Evolutionary conservation across 2,329 filamentous ascomycete genomes (phyloP).

Genomic region (Salinomyces thailandicus): DNA sequence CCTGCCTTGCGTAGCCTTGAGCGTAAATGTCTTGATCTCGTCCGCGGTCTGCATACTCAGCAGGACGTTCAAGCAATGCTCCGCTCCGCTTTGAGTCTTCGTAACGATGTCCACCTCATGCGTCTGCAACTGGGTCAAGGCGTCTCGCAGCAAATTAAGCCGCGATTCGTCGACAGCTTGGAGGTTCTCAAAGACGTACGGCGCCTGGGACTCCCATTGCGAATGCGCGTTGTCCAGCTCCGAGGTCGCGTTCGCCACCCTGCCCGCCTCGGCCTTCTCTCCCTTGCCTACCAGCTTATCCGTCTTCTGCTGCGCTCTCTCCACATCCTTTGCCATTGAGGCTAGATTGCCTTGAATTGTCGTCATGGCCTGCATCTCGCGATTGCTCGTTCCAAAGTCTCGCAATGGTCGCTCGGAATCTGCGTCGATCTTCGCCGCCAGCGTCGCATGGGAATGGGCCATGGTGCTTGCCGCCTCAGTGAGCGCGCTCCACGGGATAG

Average conservation of each 20-base stretch:
- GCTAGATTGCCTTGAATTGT: slow-evolving; percentile 72
- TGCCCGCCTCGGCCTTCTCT: slow-evolving; percentile 61
- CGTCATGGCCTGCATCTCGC: slow-evolving; percentile 68
- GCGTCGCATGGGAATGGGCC: slow-evolving; percentile 70
- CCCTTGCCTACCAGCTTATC: slow-evolving; percentile 76
- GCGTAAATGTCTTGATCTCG: slow-evolving; percentile 68
- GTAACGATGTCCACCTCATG: slow-evolving; percentile 84
- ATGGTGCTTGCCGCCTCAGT: slow-evolving; percentile 67
- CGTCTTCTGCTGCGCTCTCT: slow-evolving; percentile 72
- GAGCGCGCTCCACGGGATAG: slow-evolving; percentile 81
- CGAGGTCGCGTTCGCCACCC: slow-evolving; percentile 62
- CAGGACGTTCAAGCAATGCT: slow-evolving; percentile 68
- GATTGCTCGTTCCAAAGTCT: slow-evolving; percentile 58
- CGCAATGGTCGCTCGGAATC: slow-evolving; percentile 81
- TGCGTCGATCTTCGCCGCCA: slow-evolving; percentile 71
- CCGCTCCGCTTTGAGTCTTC: slow-evolving; percentile 60
- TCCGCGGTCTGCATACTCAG: slow-evolving; percentile 77
- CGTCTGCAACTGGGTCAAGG: slow-evolving; percentile 85
- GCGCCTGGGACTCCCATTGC: slow-evolving; percentile 90
- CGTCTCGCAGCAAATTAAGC: slow-evolving; percentile 79
- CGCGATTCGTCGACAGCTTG: slow-evolving; percentile 84
- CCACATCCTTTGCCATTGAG: slow-evolving; percentile 73
- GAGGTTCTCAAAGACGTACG: slow-evolving; percentile 86
- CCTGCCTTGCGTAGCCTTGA: slow-evolving; percentile 25
- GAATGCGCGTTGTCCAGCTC: slow-evolving; percentile 67